Base-by-base conservation (phyloP, 139 green algal species). In the Tetradesmus lagerheimii region DNA sequence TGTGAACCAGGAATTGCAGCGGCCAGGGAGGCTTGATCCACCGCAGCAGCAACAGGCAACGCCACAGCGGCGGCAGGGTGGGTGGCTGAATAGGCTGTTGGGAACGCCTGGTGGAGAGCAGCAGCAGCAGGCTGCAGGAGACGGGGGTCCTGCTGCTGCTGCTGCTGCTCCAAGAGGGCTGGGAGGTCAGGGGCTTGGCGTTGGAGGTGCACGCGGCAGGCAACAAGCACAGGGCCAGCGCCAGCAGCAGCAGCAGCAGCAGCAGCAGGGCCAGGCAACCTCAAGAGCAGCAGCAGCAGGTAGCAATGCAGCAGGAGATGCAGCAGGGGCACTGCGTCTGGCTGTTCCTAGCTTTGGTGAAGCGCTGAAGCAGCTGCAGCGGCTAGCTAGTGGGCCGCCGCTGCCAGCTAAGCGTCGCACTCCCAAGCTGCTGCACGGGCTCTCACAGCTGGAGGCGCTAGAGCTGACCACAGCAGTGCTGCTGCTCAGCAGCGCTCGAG, bases 401-500 rank as follows among this genome's bases (percentile, higher is more conserved):
- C n/a, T 78, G 67, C n/a, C 67, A 37, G n/a, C n/a, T 37, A 37
- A 43, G 18, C 75, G 34, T 14, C 12, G 34, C 34, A 80, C 35
- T 29, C 75, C 75, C 34, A 62, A 23, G 39, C 39, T 37, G 27
- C 78, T 84, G 27, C 38, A 39, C 0, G 78, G 78, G 8, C 15
- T 50, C 35, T 8, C 75, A 35, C 67, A 23, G 20, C 31, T 74
- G 47, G n/a, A 62, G 12, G 74, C 74, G 18, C 8, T 77, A 16
- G 86, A 90, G 67, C 34, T 76, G 3, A 29, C 38, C 71, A 85
- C 23, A 23, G 47, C 86, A 23, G 25, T 83, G 74, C 86, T 90
- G 75, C 47, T 90, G 86, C 74, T 90, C 74, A 39, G 82, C 67
- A 41, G 82, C 34, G 12, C 82, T 0, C 31, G 75, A 6, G 86